These are phyloP conservation scores for Escallonia herrerae DNA, from an alignment of 129 eudicot species.

Conservation along the genomic window DNA sequence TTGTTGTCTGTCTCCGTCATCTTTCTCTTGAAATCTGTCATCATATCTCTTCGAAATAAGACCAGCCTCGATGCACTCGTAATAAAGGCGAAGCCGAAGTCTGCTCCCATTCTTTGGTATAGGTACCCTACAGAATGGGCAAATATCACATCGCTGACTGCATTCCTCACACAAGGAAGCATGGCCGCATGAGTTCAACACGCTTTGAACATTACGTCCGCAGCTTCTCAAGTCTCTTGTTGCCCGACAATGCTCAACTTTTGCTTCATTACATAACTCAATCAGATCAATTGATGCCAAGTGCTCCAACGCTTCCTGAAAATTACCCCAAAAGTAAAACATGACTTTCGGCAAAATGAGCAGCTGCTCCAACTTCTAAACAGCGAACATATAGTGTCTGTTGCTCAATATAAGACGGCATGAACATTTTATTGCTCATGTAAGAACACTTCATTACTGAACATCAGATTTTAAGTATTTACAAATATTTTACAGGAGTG, in stretches of 20 bases:
- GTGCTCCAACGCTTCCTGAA: slow-evolving; percentile 72
- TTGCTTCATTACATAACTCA: slow-evolving; percentile 87
- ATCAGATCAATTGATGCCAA: slow-evolving; percentile 78
- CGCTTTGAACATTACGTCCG: slow-evolving; percentile 74
- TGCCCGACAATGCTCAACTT: slow-evolving; percentile 92
- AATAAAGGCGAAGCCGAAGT: slow-evolving; percentile 72
- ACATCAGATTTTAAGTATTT: too few relatives aligned
- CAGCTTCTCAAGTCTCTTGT: slow-evolving; percentile 94
- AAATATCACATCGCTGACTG: slow-evolving; percentile 82
- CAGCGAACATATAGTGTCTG: too few relatives aligned
- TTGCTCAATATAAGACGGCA: too few relatives aligned
- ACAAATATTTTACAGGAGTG: too few relatives aligned
- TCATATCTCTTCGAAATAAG: slow-evolving; percentile 79
- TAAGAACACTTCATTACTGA: too few relatives aligned
- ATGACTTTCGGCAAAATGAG: neutral
- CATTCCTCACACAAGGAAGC: slow-evolving; percentile 96
- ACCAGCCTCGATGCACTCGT: slow-evolving; percentile 94
- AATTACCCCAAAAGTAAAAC: slow-evolving; percentile 18
- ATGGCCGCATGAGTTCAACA: slow-evolving; percentile 77
- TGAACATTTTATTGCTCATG: too few relatives aligned
- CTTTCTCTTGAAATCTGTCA: slow-evolving; percentile 70
- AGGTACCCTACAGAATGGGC: slow-evolving; percentile 79
- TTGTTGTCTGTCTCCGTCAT: slow-evolving; percentile 49
- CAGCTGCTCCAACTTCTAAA: neutral
- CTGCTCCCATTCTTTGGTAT: slow-evolving; percentile 56